These are phyloP conservation scores for Stylonectria norvegica DNA, from an alignment of 2,329 filamentous ascomycete species.

Conservation along the genomic window DNA sequence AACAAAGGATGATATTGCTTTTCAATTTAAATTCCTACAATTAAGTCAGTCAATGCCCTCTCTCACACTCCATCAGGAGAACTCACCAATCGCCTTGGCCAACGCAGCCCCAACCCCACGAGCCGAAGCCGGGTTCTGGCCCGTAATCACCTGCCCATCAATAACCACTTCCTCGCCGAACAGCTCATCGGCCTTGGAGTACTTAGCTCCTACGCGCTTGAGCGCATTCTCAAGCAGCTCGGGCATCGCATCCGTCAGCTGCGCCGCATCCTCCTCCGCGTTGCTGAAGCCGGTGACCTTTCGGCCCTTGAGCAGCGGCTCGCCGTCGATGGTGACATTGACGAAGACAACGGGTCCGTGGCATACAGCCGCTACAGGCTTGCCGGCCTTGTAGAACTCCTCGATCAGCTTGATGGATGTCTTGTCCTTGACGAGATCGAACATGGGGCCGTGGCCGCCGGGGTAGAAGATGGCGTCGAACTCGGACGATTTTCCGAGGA, in stretches of 20 bases:
- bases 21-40: slow-evolving; percentile 1
- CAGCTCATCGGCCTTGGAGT: slow-evolving; percentile 51
- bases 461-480: slow-evolving; percentile 62
- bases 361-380: slow-evolving; percentile 65
- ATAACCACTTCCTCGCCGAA: slow-evolving; percentile 50
- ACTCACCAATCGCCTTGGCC: slow-evolving; percentile 40
- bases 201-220: slow-evolving; percentile 50
- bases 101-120: slow-evolving; percentile 51
- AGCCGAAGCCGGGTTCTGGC: slow-evolving; percentile 56
- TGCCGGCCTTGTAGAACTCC: slow-evolving; percentile 59
- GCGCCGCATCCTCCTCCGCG: slow-evolving; percentile 49
- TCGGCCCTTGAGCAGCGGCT: slow-evolving; percentile 52
- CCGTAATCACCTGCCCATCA: slow-evolving; percentile 52
- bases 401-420: slow-evolving; percentile 57
- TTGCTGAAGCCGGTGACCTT: slow-evolving; percentile 62
- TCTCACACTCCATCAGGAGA: neutral
- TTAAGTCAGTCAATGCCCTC: neutral
- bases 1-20: neutral
- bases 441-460: slow-evolving; percentile 63
- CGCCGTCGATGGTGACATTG: slow-evolving; percentile 53
- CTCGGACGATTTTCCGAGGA: slow-evolving; percentile 54
- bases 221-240: slow-evolving; percentile 57
- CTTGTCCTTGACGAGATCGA: slow-evolving; percentile 57
- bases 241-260: slow-evolving; percentile 52
- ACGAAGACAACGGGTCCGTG: slow-evolving; percentile 64